phyloP scores from a whole-genome alignment of 805 yeast species.

The fission yeast (Schizosaccharomyces pombe) region DNA sequence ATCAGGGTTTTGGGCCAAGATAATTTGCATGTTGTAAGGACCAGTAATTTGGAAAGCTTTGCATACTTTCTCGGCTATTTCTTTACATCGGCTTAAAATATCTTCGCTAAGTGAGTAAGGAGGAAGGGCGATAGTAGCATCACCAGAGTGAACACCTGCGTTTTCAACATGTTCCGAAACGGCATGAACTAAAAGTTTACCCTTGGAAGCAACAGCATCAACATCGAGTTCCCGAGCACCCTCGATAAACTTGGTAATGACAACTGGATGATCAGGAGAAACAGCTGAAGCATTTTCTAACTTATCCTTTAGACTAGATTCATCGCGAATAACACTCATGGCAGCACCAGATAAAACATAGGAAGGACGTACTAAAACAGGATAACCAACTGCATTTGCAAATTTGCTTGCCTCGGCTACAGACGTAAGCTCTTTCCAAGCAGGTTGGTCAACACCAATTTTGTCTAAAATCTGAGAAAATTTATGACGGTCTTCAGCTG shows the following conservation, averaged over 20 bases:
- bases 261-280: conserved; percentile 94
- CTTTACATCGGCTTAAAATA: conserved; percentile 62
- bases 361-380: conserved; percentile 92
- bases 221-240: conserved; percentile 94
- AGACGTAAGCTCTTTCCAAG: conserved; percentile 93
- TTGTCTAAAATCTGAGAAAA: conserved; percentile 91
- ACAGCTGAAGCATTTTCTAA: conserved; percentile 89
- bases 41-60: conserved; percentile 88
- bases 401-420: conserved; percentile 77
- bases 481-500: conserved; percentile 94
- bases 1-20: conserved; percentile 65
- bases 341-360: conserved; percentile 97
- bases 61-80: conserved; percentile 87
- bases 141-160: conserved; percentile 99
- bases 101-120: conserved; percentile 87
- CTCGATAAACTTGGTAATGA: conserved; percentile 86
- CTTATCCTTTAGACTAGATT: conserved; percentile 67
- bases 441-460: conserved; percentile 95
- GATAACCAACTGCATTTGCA: conserved; percentile 76
- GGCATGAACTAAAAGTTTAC: conserved; percentile 86
- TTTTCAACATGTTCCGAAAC: conserved; percentile 96
- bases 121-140: conserved; percentile 89
- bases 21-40: conserved; percentile 91
- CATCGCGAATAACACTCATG: conserved; percentile 85
- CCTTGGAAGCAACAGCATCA: conserved; percentile 94